Percentiles rank a stretch among this genome's conserved stretches.
Conservation (phyloP, 2,329 filamentous ascomycete genomes). For the Pseudogymnoascus sp. region DNA sequence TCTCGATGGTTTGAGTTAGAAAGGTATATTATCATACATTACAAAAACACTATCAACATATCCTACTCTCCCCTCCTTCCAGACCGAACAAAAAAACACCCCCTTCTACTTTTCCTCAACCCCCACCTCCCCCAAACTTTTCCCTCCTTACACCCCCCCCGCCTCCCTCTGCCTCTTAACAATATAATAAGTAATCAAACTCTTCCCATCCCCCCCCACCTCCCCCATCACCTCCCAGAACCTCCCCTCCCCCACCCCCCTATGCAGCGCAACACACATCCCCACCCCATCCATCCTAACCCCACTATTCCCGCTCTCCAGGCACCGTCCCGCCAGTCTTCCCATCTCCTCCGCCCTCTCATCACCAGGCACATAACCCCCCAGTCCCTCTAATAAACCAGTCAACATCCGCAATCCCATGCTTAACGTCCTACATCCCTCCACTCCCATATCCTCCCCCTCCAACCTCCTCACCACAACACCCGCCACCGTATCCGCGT, state of each 20-base stretch:
- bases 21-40: no score
- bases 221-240: constrained; percentile 63
- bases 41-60: no score
- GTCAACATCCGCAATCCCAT: constrained; percentile 59
- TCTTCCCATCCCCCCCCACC: constrained; percentile 65
- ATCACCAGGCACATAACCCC: constrained; percentile 40
- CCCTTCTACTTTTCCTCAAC: not conserved
- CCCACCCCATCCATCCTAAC: constrained; percentile 71
- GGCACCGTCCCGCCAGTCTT: constrained; percentile 44
- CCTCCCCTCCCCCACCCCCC: constrained; percentile 46
- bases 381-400: constrained; percentile 40
- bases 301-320: constrained; percentile 53
- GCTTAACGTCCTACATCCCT: constrained; percentile 46
- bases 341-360: constrained; percentile 45
- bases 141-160: constrained; percentile 3
- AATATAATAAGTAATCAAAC: constrained; percentile 73
- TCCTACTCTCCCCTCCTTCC: no score
- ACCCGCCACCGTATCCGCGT: constrained; percentile 51
- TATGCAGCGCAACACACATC: constrained; percentile 66
- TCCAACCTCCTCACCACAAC: constrained; percentile 45
- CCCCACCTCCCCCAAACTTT: constrained; percentile 40
- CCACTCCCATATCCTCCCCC: constrained; percentile 33
- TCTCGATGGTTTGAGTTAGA: no score
- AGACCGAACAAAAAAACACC: not conserved
- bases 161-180: constrained; percentile 43